Evolutionary conservation across 2,329 filamentous ascomycete genomes (phyloP), one percentile per base, ranked within the genome.

Genomic region (Fusarium euwallaceae): DNA sequence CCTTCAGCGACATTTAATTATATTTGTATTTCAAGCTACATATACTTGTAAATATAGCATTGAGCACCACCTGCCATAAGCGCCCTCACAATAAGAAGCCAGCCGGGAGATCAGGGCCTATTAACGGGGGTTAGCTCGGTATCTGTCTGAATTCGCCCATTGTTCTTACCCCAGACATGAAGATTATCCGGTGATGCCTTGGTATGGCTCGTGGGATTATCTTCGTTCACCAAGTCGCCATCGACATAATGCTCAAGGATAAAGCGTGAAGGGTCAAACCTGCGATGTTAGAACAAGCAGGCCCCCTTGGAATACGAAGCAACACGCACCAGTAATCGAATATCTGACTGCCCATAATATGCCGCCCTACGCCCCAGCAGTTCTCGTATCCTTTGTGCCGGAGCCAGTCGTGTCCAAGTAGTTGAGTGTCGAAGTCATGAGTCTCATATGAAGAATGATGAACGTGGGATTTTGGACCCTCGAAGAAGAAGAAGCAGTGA

Each of bases 241-340:
- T 70, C 67, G 12, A 65, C 55, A 29, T 70, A 70, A 24, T 70
- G 67, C 32, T 70, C 67, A 6, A 70, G n/a, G 9, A 70, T 70
- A 58, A 65, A 65, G 6, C 39, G 32, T 2, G 63, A 65, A 6
- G 65, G 59, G n/a, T 67, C 65, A 34, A 58, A 67, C 65, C 64
- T 67, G 22, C 32, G 4, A 43, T 10, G 27, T 24, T 24, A 56
- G 22, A 22, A 39, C 9, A 14, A 32, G 29, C 29, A 32, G 3
- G 9, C 9, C 29, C 10, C 29, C 29, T 32, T 32, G 29, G 8
- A 32, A 32, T 32, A 32, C 29, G 10, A 10, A 32, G 9, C 14
- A 14, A 14, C 36, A 37, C 14, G 36, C 36, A 48, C 43, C 43
- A 48, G 43, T 48, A 48, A 7, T 48, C 43, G 17, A 48, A 48